Evolutionary conservation across 306 rosid genomes (phyloP).

Genomic region (Malus sylvestris): DNA sequence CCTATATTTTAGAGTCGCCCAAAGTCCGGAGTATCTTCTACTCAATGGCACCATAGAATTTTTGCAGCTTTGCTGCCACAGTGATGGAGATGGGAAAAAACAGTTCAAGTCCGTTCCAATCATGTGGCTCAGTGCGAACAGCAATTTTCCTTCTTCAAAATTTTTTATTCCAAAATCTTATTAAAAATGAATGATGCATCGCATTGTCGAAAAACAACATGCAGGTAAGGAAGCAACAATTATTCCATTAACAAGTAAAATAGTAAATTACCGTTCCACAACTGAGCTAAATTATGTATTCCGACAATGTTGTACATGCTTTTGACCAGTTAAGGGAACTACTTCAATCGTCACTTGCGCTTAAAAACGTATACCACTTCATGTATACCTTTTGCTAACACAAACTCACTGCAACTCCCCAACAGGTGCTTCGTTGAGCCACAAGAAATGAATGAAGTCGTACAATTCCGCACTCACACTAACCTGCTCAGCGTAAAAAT

Average conservation of each 20-base stretch:
- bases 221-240: not conserved
- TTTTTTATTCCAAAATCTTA: not conserved
- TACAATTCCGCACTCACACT: slow-evolving; percentile 83
- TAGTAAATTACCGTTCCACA: not conserved
- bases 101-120: not conserved
- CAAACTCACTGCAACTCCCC: slow-evolving; percentile 73
- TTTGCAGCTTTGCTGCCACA: no score
- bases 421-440: slow-evolving; percentile 97
- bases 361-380: not conserved
- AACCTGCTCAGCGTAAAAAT: slow-evolving; percentile 41
- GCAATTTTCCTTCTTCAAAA: not conserved
- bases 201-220: not conserved
- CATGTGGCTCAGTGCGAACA: not conserved
- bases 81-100: no score
- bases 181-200: not conserved
- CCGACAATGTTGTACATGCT: not conserved
- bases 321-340: not conserved
- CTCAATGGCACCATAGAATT: no score
- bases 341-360: not conserved
- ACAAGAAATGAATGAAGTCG: slow-evolving; percentile 85
- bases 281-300: not conserved
- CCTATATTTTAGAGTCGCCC: no score
- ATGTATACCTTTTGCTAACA: not conserved
- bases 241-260: slow-evolving; percentile 8
- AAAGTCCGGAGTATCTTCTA: no score